phyloP scores from a whole-genome alignment of 2,329 filamentous ascomycete genomes.

The Celoporthe dispersa region DNA sequence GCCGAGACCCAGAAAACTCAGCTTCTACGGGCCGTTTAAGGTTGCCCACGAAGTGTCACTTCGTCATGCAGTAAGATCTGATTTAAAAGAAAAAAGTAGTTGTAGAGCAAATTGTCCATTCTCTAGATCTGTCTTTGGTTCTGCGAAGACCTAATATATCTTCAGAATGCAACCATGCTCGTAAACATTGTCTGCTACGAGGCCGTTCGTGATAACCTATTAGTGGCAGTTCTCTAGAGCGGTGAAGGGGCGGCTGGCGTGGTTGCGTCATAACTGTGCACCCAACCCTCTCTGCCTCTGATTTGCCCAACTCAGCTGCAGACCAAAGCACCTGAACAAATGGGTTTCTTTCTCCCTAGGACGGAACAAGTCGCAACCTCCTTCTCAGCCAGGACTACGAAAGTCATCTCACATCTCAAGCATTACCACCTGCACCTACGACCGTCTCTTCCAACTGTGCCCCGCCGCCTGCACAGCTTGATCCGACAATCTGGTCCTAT shows the following conservation, averaged over 20 bases:
- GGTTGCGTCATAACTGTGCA: constrained; percentile 4
- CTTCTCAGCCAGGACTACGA: background rate
- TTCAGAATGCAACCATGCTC: background rate
- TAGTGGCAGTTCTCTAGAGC: background rate
- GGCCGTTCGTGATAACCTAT: background rate
- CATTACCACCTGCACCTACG: background rate
- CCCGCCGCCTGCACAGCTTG: background rate
- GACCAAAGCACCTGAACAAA: background rate
- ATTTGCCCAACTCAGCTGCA: background rate
- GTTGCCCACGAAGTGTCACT: background rate
- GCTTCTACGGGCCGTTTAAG: background rate
- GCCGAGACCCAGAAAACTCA: background rate
- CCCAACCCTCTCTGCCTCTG: background rate
- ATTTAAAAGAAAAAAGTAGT: background rate
- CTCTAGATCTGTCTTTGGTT: background rate
- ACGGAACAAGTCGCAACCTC: background rate
- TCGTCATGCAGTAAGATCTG: background rate
- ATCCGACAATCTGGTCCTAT: background rate
- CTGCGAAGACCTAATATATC: background rate
- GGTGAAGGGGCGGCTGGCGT: background rate
- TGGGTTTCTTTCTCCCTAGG: background rate
- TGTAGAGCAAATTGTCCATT: background rate
- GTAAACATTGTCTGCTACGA: background rate
- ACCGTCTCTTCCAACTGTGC: background rate
- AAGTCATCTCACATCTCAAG: background rate